Evolutionary conservation across 163 green algal species (phyloP), one percentile per base, ranked within the genome.

Genomic region (Prototheca wickerhamii): DNA sequence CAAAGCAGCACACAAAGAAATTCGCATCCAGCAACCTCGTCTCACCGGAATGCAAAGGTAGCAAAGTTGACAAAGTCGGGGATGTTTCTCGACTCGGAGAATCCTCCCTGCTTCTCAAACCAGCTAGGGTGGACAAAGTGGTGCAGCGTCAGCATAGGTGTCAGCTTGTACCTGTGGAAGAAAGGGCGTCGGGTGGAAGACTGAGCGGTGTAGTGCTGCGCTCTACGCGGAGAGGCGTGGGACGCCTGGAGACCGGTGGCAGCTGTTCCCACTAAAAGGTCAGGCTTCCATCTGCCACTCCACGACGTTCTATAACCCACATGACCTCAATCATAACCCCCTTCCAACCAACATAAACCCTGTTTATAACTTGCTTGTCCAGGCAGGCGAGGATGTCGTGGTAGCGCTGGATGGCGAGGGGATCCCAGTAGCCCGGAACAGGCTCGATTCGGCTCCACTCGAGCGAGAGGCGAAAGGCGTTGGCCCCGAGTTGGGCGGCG

Each of bases 71-170:
- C 59, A 49, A 63, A 73, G 31, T 28, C 31, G 18, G 23, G 12
- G 23, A 69, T 60, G 60, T 60, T 61, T 5, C 31, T 33, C 50
- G 82, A 74, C 51, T 81, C 79, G 4, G 60, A 64, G 50, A 90
- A 94, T 4, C 72, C 82, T 0, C 84, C 84, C 25, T 80, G 61
- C 4, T 68, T 43, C 58, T 95, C 79, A 76, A 94, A 94, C 87
- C 87, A 95, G 52, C 67, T 60, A 1, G 87, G 87, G 53, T 95
- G 87, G 28, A 86, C 83, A 77, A 94, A 95, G 67, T 95, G 87
- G 67, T 94, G 83, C 65, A 94, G 73, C 17, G 87, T 92, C 3
- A 85, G 61, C 21, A 85, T 79, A 2, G 85, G 78, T 58, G 81
- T 58, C 69, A 95, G 56, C 0, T 78, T 76, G 40, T 88, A 72